Base-by-base conservation (phyloP, 306 rosid genomes). In the Hippophae gyantsensis region DNA sequence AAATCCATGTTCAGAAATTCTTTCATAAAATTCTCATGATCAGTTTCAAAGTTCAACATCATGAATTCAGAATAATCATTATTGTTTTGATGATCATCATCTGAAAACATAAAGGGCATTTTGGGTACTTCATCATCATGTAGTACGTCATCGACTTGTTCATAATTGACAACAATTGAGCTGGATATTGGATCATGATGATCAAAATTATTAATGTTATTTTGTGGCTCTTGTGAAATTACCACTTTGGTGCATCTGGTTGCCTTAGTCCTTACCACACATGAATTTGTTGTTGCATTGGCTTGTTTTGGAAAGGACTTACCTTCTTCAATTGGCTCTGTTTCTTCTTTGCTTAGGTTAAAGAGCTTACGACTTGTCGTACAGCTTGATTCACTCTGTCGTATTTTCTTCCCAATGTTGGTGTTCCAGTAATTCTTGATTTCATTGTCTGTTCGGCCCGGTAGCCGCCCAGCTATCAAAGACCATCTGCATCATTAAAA, bases 391-490 rank as follows among this genome's bases (percentile, higher is more conserved):
- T 61, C 43, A 61, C 40, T 26, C 27, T 40, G 12, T 61, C 27
- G 40, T 6, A 42, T 32, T n/a, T 46, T 52, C 52, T 62, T 62
- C 48, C 57, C 23, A 25, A 62, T 42, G n/a, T 50, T 62, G 18
- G 67, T 50, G 42, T 62, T 9, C 67, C 67, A 62, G 11, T 62
- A 62, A 57, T 62, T 62, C 49, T 62, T 52, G 10, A 52, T 52
- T 25, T 52, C 56, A 52, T 52, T 52, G 56, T 52, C 56, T 25
- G 56, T 52, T 50, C 67, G 47, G 12, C 67, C 67, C 23, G 67
- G 58, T 40, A 62, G 67, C 67, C 47, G 13, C 52, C 67, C 67
- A 32, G 67, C 67, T 62, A 62, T 62, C 25, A 62, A 62, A 0
- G 67, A 41, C 67, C 67, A 62, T 51, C 67, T 62, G 57, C 40